Evolutionary conservation across 768 basidiomycete species (phyloP).

Genomic region (Coprinopsis sp.): DNA sequence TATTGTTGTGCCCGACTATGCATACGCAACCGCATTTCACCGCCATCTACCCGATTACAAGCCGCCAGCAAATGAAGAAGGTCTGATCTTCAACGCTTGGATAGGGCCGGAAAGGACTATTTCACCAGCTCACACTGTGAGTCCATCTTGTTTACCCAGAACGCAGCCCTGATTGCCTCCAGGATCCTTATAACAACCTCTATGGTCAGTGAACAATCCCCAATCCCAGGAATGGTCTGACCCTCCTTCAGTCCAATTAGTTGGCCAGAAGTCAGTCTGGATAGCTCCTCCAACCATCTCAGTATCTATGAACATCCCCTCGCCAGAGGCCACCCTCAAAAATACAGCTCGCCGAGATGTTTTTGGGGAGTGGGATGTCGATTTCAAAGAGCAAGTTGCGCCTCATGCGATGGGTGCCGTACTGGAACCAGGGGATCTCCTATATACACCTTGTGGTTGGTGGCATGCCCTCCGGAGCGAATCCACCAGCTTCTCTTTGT

Average conservation of each 20-base stretch:
- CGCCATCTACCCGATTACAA: slow-evolving; percentile 48
- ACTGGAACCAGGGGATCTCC: slow-evolving; percentile 76
- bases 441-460: slow-evolving; percentile 91
- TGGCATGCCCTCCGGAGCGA: slow-evolving; percentile 92
- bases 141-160: slow-evolving; percentile 13
- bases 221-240: slow-evolving; percentile 10
- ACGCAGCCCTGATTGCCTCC: slow-evolving; percentile 5
- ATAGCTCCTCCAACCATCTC: slow-evolving; percentile 67
- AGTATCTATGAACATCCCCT: slow-evolving; percentile 52
- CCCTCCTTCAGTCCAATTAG: slow-evolving; percentile 65
- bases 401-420: slow-evolving; percentile 57
- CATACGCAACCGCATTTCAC: slow-evolving; percentile 42
- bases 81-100: slow-evolving; percentile 74
- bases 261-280: slow-evolving; percentile 89
- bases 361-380: slow-evolving; percentile 42
- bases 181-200: slow-evolving; percentile 94
- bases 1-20: slow-evolving; percentile 83
- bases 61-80: slow-evolving; percentile 63
- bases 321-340: slow-evolving; percentile 44
- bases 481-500: slow-evolving; percentile 78
- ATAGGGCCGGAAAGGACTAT: slow-evolving; percentile 73
- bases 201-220: slow-evolving; percentile 52
- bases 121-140: slow-evolving; percentile 86
- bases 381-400: slow-evolving; percentile 54
- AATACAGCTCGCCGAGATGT: slow-evolving; percentile 88